Evolutionary conservation across 768 basidiomycete genomes (phyloP).

Genomic region (Xerocomus potaroensis): DNA sequence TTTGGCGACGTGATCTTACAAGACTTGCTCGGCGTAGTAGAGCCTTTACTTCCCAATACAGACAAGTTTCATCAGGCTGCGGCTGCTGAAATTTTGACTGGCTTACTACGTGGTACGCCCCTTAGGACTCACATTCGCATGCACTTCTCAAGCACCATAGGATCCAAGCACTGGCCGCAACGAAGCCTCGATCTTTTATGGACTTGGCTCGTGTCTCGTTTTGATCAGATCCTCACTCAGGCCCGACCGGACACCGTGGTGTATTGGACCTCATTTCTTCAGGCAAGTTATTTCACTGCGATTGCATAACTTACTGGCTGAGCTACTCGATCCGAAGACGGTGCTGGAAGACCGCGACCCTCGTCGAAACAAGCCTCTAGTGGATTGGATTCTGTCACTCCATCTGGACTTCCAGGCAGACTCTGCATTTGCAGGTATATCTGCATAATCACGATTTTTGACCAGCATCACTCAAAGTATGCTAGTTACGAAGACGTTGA

Average conservation of each 20-base stretch:
- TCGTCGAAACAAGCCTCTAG: conserved; percentile 64
- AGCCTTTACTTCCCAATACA: conserved; percentile 55
- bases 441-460: background rate
- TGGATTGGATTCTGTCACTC: conserved; percentile 73
- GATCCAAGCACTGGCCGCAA: conserved; percentile 81
- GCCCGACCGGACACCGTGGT: conserved; percentile 82
- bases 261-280: conserved; percentile 70
- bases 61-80: conserved; percentile 88
- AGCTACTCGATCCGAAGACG: conserved; percentile 31
- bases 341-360: conserved; percentile 71
- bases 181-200: conserved; percentile 53
- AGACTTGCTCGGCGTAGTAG: conserved; percentile 49
- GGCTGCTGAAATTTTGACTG: conserved; percentile 68
- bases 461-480: conserved; percentile 7
- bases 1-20: conserved; percentile 53
- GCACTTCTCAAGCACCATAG: conserved; percentile 34
- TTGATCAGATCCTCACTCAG: conserved; percentile 62
- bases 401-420: conserved; percentile 80
- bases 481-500: conserved; percentile 73
- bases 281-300: conserved; percentile 21
- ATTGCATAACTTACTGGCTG: no score
- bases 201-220: conserved; percentile 62
- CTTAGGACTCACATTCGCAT: background rate
- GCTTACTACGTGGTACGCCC: conserved; percentile 63
- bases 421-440: conserved; percentile 82